Conservation (phyloP, 306 rosid species). For the Vicia sativa region DNA sequence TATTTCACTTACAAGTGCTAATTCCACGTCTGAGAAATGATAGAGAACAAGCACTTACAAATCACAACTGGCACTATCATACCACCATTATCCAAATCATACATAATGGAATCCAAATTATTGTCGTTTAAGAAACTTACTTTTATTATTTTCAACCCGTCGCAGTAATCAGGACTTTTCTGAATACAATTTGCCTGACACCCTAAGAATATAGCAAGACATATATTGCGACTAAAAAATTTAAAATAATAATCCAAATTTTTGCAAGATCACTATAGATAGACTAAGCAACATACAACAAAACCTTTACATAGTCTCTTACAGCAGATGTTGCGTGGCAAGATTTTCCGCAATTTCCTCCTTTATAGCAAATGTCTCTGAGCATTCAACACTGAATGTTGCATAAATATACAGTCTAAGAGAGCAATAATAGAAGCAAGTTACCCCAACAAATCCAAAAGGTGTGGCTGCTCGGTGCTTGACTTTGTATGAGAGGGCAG, state of each 20-base stretch:
- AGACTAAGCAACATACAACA: slow-evolving; percentile 55
- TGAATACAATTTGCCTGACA: slow-evolving; percentile 53
- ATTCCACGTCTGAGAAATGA: neutral
- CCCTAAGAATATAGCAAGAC: slow-evolving; percentile 47
- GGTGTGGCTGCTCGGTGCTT: slow-evolving; percentile 68
- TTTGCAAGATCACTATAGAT: slow-evolving; percentile 45
- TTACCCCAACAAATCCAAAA: slow-evolving; percentile 82
- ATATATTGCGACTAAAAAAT: slow-evolving; percentile 33
- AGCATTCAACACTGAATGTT: slow-evolving; percentile 45
- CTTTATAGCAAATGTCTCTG: slow-evolving; percentile 48
- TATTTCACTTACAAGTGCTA: neutral
- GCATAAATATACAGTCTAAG: slow-evolving; percentile 47
- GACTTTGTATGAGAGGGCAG: slow-evolving; percentile 61
- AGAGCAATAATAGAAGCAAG: slow-evolving; percentile 23
- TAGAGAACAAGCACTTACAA: neutral
- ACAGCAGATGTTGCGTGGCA: slow-evolving; percentile 43
- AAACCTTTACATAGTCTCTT: slow-evolving; percentile 49
- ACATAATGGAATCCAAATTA: slow-evolving; percentile 22
- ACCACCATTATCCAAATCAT: slow-evolving; percentile 9
- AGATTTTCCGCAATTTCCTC: slow-evolving; percentile 32
- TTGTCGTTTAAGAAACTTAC: slow-evolving; percentile 34
- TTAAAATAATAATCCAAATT: slow-evolving; percentile 43
- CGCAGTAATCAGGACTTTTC: slow-evolving; percentile 47
- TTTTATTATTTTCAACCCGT: slow-evolving; percentile 58
- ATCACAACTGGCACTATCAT: slow-evolving; percentile 1